These are phyloP conservation scores for Malbranchea cinnamomea DNA, from an alignment of 2,329 filamentous ascomycete species.

Conservation along the genomic window DNA sequence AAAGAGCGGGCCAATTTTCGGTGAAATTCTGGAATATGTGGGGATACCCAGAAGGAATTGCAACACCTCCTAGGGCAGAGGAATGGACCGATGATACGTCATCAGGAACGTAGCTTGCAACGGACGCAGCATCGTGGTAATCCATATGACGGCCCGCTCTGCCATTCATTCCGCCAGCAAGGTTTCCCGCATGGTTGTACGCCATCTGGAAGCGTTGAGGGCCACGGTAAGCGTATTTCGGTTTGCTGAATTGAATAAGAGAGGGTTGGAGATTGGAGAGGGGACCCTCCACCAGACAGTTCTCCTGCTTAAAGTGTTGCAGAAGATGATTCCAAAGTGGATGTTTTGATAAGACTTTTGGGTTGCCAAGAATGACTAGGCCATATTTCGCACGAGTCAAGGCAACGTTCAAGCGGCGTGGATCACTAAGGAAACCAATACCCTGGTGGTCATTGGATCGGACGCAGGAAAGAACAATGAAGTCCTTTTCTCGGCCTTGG, in stretches of 20 bases:
- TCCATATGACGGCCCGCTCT: constrained; percentile 34
- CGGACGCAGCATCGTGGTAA: constrained; percentile 64
- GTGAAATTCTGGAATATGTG: constrained; percentile 92
- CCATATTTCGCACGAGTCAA: constrained; percentile 95
- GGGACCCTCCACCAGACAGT: constrained; percentile 90
- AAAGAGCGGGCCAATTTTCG: constrained; percentile 76
- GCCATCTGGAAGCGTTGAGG: constrained; percentile 78
- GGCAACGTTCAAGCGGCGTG: constrained; percentile 90
- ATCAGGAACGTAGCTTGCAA: constrained; percentile 90
- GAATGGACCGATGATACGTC: constrained; percentile 94
- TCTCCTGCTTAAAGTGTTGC: constrained; percentile 90
- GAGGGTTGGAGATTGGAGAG: constrained; percentile 93
- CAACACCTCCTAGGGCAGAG: constrained; percentile 72
- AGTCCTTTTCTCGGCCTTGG: constrained; percentile 97
- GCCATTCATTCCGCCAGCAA: constrained; percentile 40
- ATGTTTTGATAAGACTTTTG: constrained; percentile 94
- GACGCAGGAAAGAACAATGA: constrained; percentile 94
- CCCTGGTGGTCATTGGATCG: constrained; percentile 98
- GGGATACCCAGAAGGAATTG: constrained; percentile 70
- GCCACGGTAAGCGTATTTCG: constrained; percentile 79
- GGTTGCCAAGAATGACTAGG: constrained; percentile 90
- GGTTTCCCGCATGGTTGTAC: constrained; percentile 50
- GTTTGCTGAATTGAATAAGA: constrained; percentile 83
- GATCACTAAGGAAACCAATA: constrained; percentile 96
- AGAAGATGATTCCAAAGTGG: constrained; percentile 94